These are phyloP conservation scores for Ricinus communis DNA, from an alignment of 345 rosid genomes.

Conservation along the genomic window DNA sequence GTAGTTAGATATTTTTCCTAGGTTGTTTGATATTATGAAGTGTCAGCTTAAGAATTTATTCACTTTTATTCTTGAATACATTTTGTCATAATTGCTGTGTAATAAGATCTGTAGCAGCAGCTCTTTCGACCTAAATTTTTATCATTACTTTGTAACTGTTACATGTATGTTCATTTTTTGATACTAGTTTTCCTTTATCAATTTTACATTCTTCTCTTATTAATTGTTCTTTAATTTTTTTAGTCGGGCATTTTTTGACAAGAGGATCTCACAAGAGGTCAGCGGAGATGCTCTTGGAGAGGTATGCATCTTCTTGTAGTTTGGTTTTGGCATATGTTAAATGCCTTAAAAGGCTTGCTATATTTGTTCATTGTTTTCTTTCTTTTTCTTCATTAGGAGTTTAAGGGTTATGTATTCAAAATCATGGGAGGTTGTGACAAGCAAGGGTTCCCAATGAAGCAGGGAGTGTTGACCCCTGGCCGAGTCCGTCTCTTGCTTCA, in stretches of 20 bases:
- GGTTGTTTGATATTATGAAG: too few species aligned
- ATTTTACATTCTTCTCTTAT: too few species aligned
- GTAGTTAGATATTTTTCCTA: too few species aligned
- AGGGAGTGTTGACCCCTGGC: constrained; percentile 87
- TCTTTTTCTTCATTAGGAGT: constrained; percentile 44
- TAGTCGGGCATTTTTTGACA: constrained; percentile 69
- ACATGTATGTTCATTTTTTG: too few species aligned
- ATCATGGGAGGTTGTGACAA: constrained; percentile 97
- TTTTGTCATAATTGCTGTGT: too few species aligned
- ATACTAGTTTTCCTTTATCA: too few species aligned
- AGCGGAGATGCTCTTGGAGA: constrained; percentile 77
- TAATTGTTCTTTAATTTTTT: too few species aligned
- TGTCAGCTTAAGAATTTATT: too few species aligned
- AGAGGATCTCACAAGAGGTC: constrained; percentile 84
- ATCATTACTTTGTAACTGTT: too few species aligned
- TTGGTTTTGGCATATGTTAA: background rate
- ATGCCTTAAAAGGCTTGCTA: background rate
- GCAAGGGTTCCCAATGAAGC: constrained; percentile 96
- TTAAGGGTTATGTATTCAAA: constrained; percentile 84
- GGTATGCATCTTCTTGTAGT: constrained; percentile 28
- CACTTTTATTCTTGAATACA: too few species aligned
- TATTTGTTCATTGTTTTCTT: background rate
- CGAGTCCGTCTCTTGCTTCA: constrained; percentile 89
- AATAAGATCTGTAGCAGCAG: too few species aligned
- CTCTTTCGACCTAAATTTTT: too few species aligned